Percentiles rank a stretch among this genome's conserved stretches.
These are phyloP conservation scores for Nepenthes gracilis DNA, from an alignment of 148 eudicot species.

Conservation along the genomic window DNA sequence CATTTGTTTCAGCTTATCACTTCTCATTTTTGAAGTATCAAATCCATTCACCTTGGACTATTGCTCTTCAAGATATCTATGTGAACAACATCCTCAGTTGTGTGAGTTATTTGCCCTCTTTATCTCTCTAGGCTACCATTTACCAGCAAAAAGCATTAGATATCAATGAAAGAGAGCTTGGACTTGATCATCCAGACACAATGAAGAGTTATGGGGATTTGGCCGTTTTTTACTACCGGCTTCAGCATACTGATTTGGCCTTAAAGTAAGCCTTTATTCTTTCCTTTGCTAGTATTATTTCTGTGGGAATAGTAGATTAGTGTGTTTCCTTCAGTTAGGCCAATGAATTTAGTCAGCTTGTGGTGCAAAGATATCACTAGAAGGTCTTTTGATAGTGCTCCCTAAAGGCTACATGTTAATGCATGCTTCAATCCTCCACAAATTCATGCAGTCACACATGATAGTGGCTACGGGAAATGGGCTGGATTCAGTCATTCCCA, in stretches of 20 bases:
- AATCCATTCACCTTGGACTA: too few relatives aligned
- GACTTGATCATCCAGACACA: constrained; percentile 97
- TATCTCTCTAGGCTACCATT: constrained; percentile 57
- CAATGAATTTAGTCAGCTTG: not conserved
- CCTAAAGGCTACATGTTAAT: too few relatives aligned
- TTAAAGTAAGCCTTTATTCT: constrained; percentile 43
- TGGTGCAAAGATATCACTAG: too few relatives aligned
- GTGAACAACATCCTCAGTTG: too few relatives aligned
- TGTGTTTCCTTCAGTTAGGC: not conserved
- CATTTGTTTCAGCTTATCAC: too few relatives aligned
- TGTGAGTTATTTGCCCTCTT: not conserved
- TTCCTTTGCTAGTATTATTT: not conserved
- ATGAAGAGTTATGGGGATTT: constrained; percentile 97
- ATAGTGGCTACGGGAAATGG: too few relatives aligned
- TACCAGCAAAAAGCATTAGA: constrained; percentile 97
- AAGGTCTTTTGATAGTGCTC: too few relatives aligned
- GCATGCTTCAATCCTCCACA: too few relatives aligned
- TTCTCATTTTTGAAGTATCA: too few relatives aligned
- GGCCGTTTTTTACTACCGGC: constrained; percentile 93
- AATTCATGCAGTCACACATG: too few relatives aligned
- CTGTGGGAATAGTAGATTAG: not conserved
- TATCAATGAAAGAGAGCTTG: constrained; percentile 97
- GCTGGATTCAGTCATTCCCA: too few relatives aligned
- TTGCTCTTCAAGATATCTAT: too few relatives aligned
- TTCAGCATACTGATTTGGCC: constrained; percentile 92